Base-by-base conservation (phyloP, 148 eudicot species). In the Oxyria digyna region DNA sequence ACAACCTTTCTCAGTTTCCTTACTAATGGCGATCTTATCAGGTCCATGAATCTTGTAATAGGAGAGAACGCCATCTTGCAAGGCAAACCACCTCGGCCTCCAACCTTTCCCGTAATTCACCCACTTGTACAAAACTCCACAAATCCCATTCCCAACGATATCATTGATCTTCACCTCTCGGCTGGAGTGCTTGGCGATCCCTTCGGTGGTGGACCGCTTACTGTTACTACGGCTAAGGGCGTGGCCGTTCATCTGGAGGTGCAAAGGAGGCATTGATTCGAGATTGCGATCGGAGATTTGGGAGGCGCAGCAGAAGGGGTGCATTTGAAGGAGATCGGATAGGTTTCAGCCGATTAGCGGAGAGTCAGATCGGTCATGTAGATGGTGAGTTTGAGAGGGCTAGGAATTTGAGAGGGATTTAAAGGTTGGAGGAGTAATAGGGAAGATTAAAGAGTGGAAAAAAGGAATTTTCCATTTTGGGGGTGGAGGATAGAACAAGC, bases 61-160 rank as follows among this genome's bases (percentile, higher is more conserved):
- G 4, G 93, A 85, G 24, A 91, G 49, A 2, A 91, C 97, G 1
- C 97, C 97, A 20, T 91, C 97, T 45, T 87, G 90, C 11, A 91
- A 67, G n/a, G 87, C 85, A 63, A 91, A 91, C 97, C 96, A 91
- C 50, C 96, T 65, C 0, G 93, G 93, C 33, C 92, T 69, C 97
- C 97, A 91, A 0, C 97, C 93, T 55, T 84, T 91, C 1, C 97
- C 97, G 32, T 85, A 91, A 80, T 89, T 91, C 37, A 89, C 97
- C 97, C 97, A 91, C 63, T 91, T 91, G 68, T 89, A 76, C 42
- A 91, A 55, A 21, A 89, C 69, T 1, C 97, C 97, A 13, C 76
- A 82, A 3, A 91, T 83, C 1, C 92, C 96, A 70, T 81, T 84
- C 17, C 90, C 97, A 3, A 79, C 87, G 0, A 88, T 74, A 64